Evolutionary conservation across 2,329 filamentous ascomycete genomes (phyloP).

Genomic region (Diaporthe aspalathi): DNA sequence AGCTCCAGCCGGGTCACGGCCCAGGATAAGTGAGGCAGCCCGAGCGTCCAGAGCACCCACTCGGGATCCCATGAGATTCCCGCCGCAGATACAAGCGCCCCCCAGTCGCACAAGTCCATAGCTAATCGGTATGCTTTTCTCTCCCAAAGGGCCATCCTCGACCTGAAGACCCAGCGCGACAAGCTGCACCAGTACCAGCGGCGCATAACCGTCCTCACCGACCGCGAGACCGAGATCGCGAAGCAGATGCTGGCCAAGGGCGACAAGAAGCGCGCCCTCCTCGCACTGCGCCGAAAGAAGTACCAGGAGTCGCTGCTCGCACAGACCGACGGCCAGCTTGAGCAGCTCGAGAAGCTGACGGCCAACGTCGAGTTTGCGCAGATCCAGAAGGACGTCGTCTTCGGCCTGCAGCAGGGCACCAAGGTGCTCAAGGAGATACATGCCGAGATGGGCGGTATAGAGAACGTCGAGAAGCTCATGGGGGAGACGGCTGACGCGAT

Average conservation of each 20-base stretch:
- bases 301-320: slow-evolving; percentile 91
- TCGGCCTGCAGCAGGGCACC: slow-evolving; percentile 91
- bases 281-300: slow-evolving; percentile 93
- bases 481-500: slow-evolving; percentile 90
- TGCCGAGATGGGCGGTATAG: slow-evolving; percentile 93
- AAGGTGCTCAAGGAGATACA: slow-evolving; percentile 91
- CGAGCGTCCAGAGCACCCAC: slow-evolving; percentile 9
- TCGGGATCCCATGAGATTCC: neutral
- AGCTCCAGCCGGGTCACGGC: slow-evolving; percentile 68
- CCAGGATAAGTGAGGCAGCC: slow-evolving; percentile 82
- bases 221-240: slow-evolving; percentile 88
- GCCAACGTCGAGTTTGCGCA: slow-evolving; percentile 93
- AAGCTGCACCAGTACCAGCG: slow-evolving; percentile 96
- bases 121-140: slow-evolving; percentile 12
- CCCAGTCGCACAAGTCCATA: slow-evolving; percentile 3
- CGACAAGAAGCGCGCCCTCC: slow-evolving; percentile 83
- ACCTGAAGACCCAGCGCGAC: slow-evolving; percentile 97
- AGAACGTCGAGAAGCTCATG: slow-evolving; percentile 94
- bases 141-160: slow-evolving; percentile 84
- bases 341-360: slow-evolving; percentile 89
- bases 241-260: slow-evolving; percentile 82
- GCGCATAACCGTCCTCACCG: slow-evolving; percentile 86
- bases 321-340: slow-evolving; percentile 94
- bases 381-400: slow-evolving; percentile 96
- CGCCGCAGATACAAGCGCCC: neutral